Conservation (phyloP, 2,329 filamentous ascomycete species). For the Ceratocystis smalleyi region DNA sequence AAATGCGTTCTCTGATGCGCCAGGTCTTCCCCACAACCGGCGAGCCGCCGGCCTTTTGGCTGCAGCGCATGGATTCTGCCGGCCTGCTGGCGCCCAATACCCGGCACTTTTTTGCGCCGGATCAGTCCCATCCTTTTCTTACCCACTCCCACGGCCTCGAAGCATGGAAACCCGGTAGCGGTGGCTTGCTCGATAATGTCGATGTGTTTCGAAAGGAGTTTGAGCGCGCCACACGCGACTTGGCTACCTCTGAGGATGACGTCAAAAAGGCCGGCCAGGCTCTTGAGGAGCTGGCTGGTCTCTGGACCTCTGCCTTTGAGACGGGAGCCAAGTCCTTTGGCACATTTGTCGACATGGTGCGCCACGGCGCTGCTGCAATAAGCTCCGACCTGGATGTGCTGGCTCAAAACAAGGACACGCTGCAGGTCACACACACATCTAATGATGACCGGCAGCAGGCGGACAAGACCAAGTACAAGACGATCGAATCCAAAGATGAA, state of each 20-base stretch:
- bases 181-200: slow-evolving; percentile 20
- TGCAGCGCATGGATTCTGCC: slow-evolving; percentile 26
- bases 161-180: neutral
- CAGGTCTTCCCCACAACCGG: slow-evolving; percentile 26
- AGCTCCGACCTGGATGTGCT: slow-evolving; percentile 13
- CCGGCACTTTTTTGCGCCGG: slow-evolving; percentile 16
- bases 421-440: neutral
- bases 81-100: slow-evolving; percentile 25
- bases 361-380: slow-evolving; percentile 20
- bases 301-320: slow-evolving; percentile 24
- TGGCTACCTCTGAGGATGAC: slow-evolving; percentile 18
- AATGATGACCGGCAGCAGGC: neutral
- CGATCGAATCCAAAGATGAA: slow-evolving; percentile 27
- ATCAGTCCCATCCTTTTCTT: neutral
- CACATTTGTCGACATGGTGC: slow-evolving; percentile 25
- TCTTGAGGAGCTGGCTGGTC: slow-evolving; percentile 9
- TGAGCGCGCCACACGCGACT: slow-evolving; percentile 16
- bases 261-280: slow-evolving; percentile 21
- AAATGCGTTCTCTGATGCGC: slow-evolving; percentile 26
- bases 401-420: slow-evolving; percentile 5
- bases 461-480: slow-evolving; percentile 22
- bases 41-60: slow-evolving; percentile 30
- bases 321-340: slow-evolving; percentile 28
- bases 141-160: neutral
- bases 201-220: slow-evolving; percentile 23